Evolutionary conservation across 306 rosid genomes (phyloP).

Genomic region (Fragaria ananassa): DNA sequence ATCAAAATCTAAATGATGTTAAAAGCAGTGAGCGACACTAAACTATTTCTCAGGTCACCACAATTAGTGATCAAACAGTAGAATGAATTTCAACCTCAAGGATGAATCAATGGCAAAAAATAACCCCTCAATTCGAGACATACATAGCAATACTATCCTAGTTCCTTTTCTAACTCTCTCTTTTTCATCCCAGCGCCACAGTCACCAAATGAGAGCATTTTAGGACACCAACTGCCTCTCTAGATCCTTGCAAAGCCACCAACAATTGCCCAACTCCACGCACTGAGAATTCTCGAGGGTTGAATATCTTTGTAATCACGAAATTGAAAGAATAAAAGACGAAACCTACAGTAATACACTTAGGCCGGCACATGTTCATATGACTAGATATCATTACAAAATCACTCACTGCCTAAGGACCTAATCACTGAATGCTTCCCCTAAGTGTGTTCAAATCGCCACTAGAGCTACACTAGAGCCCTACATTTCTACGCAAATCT

Average conservation of each 20-base stretch:
- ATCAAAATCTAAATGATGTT: background rate
- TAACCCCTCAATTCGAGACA: background rate
- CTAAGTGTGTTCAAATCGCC: conserved; percentile 33
- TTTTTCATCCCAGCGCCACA: background rate
- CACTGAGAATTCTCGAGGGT: background rate
- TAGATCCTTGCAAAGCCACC: background rate
- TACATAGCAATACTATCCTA: background rate
- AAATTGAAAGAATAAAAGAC: background rate
- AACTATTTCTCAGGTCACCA: background rate
- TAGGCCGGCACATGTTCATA: conserved; percentile 13
- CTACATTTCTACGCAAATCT: conserved; percentile 18
- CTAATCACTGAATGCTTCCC: conserved; percentile 18
- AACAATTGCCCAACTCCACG: conserved; percentile 1
- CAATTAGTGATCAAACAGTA: background rate
- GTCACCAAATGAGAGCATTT: background rate
- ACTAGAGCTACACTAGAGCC: conserved; percentile 5
- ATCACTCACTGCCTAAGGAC: conserved; percentile 1
- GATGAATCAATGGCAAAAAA: background rate
- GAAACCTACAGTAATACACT: conserved; percentile 7
- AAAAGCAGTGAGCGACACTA: background rate
- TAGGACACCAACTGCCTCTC: background rate
- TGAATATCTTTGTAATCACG: background rate
- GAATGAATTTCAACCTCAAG: background rate
- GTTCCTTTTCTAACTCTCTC: background rate
- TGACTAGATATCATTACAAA: background rate